These are phyloP conservation scores for Penicillium verhagenii DNA, from an alignment of 495 filamentous ascomycete genomes.

Conservation along the genomic window DNA sequence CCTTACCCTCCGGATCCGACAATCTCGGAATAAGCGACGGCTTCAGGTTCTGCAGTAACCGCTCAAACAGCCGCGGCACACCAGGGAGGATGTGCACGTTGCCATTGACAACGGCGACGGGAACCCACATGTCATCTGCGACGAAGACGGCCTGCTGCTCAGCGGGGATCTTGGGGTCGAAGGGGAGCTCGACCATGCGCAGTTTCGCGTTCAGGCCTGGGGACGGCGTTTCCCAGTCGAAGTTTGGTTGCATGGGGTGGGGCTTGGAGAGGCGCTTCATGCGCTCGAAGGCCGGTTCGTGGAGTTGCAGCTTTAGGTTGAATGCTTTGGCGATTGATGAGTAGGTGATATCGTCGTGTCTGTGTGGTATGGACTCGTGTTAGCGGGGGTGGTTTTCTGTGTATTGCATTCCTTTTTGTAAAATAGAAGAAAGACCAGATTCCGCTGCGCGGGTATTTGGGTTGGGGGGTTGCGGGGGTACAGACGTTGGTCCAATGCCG, in stretches of 20 bases:
- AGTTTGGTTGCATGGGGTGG: conserved; percentile 68
- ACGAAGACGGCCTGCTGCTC: conserved; percentile 74
- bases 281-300: conserved; percentile 68
- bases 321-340: conserved; percentile 90
- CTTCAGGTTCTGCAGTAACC: conserved; percentile 73
- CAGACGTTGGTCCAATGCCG: conserved; percentile 90
- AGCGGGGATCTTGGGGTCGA: conserved; percentile 58
- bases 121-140: conserved; percentile 84
- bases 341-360: conserved; percentile 98
- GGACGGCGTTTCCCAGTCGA: conserved; percentile 82
- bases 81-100: conserved; percentile 94
- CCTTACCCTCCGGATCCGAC: conserved; percentile 74
- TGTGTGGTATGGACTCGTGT: conserved; percentile 27
- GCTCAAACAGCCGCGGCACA: conserved; percentile 79
- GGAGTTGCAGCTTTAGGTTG: conserved; percentile 67
- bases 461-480: conserved; percentile 9
- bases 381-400: neutral
- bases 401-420: neutral
- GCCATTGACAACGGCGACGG: conserved; percentile 79
- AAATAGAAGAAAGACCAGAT: neutral
- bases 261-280: conserved; percentile 81
- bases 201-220: conserved; percentile 75
- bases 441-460: too few relatives aligned
- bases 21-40: conserved; percentile 65
- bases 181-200: conserved; percentile 86